Base-by-base conservation (phyloP, 768 basidiomycete genomes). In the Lactarius indigo region DNA sequence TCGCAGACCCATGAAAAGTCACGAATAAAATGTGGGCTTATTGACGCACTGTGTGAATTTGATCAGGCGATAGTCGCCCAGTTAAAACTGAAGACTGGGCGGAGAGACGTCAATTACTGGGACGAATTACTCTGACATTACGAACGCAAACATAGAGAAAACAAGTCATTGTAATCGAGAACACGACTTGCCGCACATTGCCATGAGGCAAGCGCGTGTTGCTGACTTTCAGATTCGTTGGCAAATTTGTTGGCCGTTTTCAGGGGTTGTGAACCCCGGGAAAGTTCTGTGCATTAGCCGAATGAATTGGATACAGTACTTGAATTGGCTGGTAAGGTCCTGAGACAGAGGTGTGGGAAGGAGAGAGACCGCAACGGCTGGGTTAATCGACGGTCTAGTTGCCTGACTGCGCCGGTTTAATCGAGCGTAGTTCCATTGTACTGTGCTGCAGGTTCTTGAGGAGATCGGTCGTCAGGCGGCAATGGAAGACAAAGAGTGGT, bases 301-400 rank as follows among this genome's bases (percentile, higher is more conserved):
- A 35, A 35, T 35, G 35, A 37, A 12, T 37, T 17, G 28, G 35
- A 26, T 41, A 44, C 35, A 37, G 12, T 37, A 37, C 35, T 61
- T 55, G 37, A 8, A 17, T 12, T 30, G 13, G 37, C 28, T 10
- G 50, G 13, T n/a, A 18, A 39, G 23, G 35, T 33, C 57, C 5
- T 35, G 57, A n/a, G 57, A 39, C 31, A 58, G n/a, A 17, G 52
- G 61, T 41, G 26, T 59, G 50, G 31, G 39, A 60, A 59, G 58
- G 8, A 30, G 54, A 55, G 39, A 37, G 9, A 10, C 23, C 1
- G 23, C 44, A 26, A 28, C 7, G 4, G 35, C 31, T 13, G 37
- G 26, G 28, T 33, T 20, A 13, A 30, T 28, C 44, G 26, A 64
- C 39, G 42, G 17, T 35, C 12, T n/a, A 0, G 9, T 15, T 15